Conservation (phyloP, 2,329 filamentous ascomycete genomes). For the Diaporthe batatas region DNA sequence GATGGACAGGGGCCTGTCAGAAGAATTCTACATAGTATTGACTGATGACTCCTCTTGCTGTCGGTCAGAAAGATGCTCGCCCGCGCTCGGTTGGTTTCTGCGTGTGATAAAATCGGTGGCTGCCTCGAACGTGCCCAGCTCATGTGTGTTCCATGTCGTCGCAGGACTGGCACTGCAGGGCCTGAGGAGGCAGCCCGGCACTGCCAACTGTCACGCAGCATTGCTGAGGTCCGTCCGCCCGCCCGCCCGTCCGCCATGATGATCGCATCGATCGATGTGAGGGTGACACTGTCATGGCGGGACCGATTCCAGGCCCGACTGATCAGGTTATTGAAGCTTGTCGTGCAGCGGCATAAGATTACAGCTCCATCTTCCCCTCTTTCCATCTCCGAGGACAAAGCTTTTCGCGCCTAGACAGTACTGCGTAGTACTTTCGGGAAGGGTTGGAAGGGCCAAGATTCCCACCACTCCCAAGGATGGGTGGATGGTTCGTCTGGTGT, state of each 20-base stretch:
- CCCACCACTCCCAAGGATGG: neutral
- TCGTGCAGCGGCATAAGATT: conserved; percentile 18
- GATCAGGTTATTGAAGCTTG: neutral
- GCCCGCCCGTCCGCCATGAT: neutral
- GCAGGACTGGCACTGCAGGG: neutral
- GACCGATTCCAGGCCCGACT: neutral
- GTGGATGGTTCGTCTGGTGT: conserved; percentile 25
- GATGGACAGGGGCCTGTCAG: conserved; percentile 33
- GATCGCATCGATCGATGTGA: too few species aligned
- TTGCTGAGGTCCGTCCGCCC: neutral
- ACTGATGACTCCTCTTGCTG: neutral
- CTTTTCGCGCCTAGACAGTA: conserved; percentile 7
- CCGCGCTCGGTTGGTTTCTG: neutral
- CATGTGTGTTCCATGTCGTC: conserved; percentile 14
- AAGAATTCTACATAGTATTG: too few species aligned
- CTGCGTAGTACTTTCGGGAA: neutral
- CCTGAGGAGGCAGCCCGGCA: neutral
- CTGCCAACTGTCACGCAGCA: neutral
- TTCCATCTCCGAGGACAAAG: conserved; percentile 18
- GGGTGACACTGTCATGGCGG: conserved; percentile 12
- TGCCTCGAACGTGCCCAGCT: conserved; percentile 9
- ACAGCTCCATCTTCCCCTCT: conserved; percentile 20
- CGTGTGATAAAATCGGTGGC: neutral
- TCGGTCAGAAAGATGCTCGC: neutral
- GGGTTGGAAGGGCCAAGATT: conserved; percentile 1